These are phyloP conservation scores for Saitozyma podzolica DNA, from an alignment of 768 basidiomycete genomes.

Conservation along the genomic window DNA sequence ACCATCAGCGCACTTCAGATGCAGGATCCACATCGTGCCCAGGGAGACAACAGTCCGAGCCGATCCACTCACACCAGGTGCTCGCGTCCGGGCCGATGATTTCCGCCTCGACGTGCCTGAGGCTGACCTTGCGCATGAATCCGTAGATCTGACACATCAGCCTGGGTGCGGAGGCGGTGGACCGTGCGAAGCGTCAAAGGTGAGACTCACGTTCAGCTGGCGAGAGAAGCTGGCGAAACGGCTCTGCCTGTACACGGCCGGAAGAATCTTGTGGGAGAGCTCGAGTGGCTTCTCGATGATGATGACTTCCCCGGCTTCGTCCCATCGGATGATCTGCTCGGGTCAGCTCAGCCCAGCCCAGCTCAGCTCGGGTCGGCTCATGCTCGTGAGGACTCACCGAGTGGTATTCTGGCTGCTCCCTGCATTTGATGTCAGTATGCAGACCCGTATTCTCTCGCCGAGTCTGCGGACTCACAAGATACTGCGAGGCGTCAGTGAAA, in stretches of 20 bases:
- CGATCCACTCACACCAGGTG: slow-evolving; percentile 77
- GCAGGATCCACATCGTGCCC: neutral
- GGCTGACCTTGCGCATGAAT: slow-evolving; percentile 96
- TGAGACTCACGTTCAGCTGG: slow-evolving; percentile 81
- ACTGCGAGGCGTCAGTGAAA: slow-evolving; percentile 25
- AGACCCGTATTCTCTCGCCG: slow-evolving; percentile 13
- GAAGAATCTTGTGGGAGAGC: slow-evolving; percentile 88
- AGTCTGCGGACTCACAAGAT: slow-evolving; percentile 24
- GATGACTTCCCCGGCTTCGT: slow-evolving; percentile 87
- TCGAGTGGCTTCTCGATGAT: slow-evolving; percentile 93
- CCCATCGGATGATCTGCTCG: slow-evolving; percentile 86
- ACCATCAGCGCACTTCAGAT: neutral
- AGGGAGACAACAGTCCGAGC: too few relatives aligned
- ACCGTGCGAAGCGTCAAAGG: neutral
- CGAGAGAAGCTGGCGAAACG: slow-evolving; percentile 96
- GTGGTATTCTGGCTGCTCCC: slow-evolving; percentile 87
- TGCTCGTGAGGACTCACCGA: slow-evolving; percentile 55
- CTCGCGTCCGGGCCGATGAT: slow-evolving; percentile 95
- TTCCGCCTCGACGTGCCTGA: slow-evolving; percentile 79
- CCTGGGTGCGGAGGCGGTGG: slow-evolving; percentile 15
- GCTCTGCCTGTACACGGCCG: slow-evolving; percentile 91
- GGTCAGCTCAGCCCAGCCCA: slow-evolving; percentile 8
- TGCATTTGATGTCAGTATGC: slow-evolving; percentile 47
- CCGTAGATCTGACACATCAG: slow-evolving; percentile 78
- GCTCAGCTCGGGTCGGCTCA: neutral